A percentile compares a stretch with the other conserved stretches of the same genome.
Conservation (phyloP, 1,284 basidiomycete species). For the Ganoderma lucidum region DNA sequence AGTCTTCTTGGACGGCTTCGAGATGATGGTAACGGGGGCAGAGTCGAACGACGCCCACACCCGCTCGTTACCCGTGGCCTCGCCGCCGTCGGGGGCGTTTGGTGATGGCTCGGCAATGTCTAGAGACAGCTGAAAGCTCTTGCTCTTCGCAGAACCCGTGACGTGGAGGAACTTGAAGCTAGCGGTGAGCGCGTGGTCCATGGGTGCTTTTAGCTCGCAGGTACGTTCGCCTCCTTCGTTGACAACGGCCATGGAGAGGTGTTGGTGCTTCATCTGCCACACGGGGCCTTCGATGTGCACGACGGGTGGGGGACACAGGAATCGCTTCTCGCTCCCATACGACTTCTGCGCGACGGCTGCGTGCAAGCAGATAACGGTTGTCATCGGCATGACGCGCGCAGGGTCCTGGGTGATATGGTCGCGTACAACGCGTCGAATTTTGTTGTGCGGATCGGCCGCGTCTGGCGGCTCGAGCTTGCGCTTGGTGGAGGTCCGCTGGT, state of each 20-base stretch:
- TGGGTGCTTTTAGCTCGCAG: constrained; percentile 81
- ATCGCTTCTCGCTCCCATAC: constrained; percentile 92
- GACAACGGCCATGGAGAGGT: constrained; percentile 86
- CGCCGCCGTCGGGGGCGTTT: constrained; percentile 57
- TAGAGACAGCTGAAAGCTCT: constrained; percentile 87
- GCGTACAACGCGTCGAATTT: constrained; percentile 82
- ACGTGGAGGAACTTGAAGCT: constrained; percentile 94
- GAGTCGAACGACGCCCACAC: constrained; percentile 93
- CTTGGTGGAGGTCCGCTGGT: constrained; percentile 57
- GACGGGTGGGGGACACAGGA: constrained; percentile 88
- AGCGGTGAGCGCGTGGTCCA: constrained; percentile 83
- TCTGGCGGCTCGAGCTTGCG: constrained; percentile 78
- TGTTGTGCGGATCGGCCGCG: constrained; percentile 73
- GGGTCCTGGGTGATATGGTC: constrained; percentile 80
- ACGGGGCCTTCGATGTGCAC: constrained; percentile 89
- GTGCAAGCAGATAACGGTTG: constrained; percentile 87
- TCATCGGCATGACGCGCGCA: constrained; percentile 80
- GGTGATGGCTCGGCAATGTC: constrained; percentile 78
- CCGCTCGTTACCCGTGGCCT: constrained; percentile 60
- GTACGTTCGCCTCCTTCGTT: constrained; percentile 85
- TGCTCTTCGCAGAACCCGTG: constrained; percentile 87
- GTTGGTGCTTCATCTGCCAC: constrained; percentile 80
- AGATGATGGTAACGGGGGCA: constrained; percentile 92
- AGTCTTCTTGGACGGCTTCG: constrained; percentile 97
- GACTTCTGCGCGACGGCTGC: constrained; percentile 93